Base-by-base conservation (phyloP, 352 stramenopile species). In the Phytophthora crassamura region DNA sequence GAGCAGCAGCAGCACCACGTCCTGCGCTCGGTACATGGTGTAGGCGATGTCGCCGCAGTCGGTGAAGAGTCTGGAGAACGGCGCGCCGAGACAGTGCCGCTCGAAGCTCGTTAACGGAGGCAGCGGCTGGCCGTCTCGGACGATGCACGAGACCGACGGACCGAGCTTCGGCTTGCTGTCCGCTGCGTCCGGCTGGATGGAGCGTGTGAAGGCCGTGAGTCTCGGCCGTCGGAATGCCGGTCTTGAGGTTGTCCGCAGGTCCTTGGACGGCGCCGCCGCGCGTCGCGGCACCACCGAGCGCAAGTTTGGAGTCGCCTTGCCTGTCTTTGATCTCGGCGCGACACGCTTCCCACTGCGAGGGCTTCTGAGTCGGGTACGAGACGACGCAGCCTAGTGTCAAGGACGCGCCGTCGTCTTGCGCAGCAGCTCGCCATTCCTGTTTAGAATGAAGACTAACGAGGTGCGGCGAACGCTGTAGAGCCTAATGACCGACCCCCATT, bases 401-500 rank as follows among this genome's bases (percentile, higher is more conserved):
- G 14, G 58, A 53, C 7, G 39, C n/a, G 30, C 59, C 14, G 39
- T 67, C 8, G 59, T 60, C 28, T 67, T 67, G 5, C 59, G 39
- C 16, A 67, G 43, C 10, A 67, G 49, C n/a, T 60, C 59, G 3
- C 48, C 59, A n/a, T 67, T 67, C 10, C 28, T n/a, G 25, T 47
- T 45, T 34, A 67, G 22, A 25, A 67, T 59, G 28, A 54, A 41
- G 6, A 51, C 42, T 10, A 67, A 20, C 14, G 59, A 67, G 1
- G 33, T 59, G 25, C 41, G 39, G 16, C 48, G 48, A 1, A 60
- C 30, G 5, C 25, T 30, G 41, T 61, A 73, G 1, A 73, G 39
- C 42, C 64, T 64, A 16, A 73, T 32, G 20, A 64, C 22, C 22
- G 20, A 64, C 22, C 22, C 64, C 64, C 64, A 68, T 68, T 20